Conservation (phyloP, 768 basidiomycete species). For the Boletus rubescentipes region DNA sequence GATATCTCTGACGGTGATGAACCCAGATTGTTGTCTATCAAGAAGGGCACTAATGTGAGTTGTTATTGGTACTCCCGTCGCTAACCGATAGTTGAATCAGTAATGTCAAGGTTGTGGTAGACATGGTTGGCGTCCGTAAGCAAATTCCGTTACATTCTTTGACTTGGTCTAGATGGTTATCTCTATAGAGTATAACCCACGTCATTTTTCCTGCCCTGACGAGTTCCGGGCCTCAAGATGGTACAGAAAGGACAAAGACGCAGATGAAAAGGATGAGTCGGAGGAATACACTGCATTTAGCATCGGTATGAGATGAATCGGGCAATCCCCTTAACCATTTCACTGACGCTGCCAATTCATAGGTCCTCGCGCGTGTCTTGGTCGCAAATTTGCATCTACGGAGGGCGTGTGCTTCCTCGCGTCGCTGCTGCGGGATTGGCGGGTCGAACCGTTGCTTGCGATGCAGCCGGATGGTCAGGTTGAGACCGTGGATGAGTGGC, state of each 20-base stretch:
- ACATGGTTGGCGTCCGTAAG: slow-evolving; percentile 33
- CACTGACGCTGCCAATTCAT: neutral
- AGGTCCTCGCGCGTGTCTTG: slow-evolving; percentile 54
- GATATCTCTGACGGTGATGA: slow-evolving; percentile 17
- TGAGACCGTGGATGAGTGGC: slow-evolving; percentile 25
- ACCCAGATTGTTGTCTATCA: slow-evolving; percentile 19
- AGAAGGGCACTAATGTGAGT: slow-evolving; percentile 25
- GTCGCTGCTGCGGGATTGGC: slow-evolving; percentile 52
- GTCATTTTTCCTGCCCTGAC: slow-evolving; percentile 37
- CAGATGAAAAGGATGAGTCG: slow-evolving; percentile 6
- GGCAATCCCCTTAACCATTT: neutral
- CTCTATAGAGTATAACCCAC: slow-evolving; percentile 38
- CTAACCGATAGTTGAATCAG: neutral
- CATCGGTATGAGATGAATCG: slow-evolving; percentile 13
- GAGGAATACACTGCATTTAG: slow-evolving; percentile 27
- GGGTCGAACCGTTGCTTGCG: slow-evolving; percentile 44
- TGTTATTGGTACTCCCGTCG: no score
- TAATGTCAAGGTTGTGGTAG: slow-evolving; percentile 22
- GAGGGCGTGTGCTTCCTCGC: slow-evolving; percentile 56
- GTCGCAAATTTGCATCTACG: slow-evolving; percentile 52
- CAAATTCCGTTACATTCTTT: neutral
- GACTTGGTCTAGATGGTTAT: neutral
- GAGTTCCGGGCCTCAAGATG: slow-evolving; percentile 39
- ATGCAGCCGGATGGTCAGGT: slow-evolving; percentile 5
- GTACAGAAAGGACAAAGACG: slow-evolving; percentile 25